Evolutionary conservation across 345 rosid genomes (phyloP).

Genomic region (Capsella bursapastoris): DNA sequence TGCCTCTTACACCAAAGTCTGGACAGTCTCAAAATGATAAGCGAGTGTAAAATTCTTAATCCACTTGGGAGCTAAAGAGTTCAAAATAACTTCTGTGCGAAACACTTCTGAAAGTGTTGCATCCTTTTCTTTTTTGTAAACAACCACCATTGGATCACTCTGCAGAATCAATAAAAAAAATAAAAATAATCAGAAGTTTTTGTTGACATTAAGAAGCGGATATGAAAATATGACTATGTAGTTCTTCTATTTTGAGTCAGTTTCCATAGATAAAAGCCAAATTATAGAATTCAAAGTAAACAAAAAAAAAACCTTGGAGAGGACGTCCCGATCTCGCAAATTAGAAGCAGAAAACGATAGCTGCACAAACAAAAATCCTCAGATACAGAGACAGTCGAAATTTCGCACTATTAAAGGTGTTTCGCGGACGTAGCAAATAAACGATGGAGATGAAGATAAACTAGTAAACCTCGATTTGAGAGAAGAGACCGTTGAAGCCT

Average conservation of each 20-base stretch:
- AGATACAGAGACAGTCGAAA: not conserved
- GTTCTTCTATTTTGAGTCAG: too few relatives aligned
- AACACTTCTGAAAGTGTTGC: constrained; percentile 73
- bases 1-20: constrained; percentile 65
- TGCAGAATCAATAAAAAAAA: constrained; percentile 3
- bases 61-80: constrained; percentile 77
- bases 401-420: not conserved
- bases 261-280: too few relatives aligned
- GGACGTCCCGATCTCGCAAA: constrained; percentile 70
- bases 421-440: not conserved
- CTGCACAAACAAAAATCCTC: constrained; percentile 46
- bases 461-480: constrained; percentile 64
- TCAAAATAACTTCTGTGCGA: constrained; percentile 77
- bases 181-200: too few relatives aligned
- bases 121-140: constrained; percentile 59
- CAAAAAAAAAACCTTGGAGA: constrained; percentile 66
- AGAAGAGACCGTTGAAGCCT: constrained; percentile 58
- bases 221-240: too few relatives aligned
- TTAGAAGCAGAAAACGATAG: constrained; percentile 77
- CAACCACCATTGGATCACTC: constrained; percentile 88
- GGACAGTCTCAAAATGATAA: constrained; percentile 82
- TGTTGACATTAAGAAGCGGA: too few relatives aligned
- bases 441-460: not conserved
- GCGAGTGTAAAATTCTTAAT: constrained; percentile 63
- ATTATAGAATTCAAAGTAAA: too few relatives aligned